These are phyloP conservation scores for Metschnikowia picachoensis DNA, from an alignment of 805 yeast genomes.

Conservation along the genomic window DNA sequence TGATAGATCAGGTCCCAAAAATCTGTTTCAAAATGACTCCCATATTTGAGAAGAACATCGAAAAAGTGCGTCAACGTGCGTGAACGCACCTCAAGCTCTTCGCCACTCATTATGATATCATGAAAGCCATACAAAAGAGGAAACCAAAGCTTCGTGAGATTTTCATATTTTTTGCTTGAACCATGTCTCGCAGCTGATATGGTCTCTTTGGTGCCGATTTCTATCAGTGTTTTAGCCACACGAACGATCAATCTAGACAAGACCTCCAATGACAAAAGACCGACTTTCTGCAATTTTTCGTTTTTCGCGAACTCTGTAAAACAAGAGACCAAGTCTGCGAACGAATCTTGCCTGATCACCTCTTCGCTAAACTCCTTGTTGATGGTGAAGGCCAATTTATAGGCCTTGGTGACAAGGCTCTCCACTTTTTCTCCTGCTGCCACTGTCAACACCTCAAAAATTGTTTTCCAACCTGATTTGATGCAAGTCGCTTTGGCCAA, in stretches of 20 bases:
- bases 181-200: conserved; percentile 11
- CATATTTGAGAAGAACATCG: conserved; percentile 74
- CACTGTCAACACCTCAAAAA: conserved; percentile 70
- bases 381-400: conserved; percentile 58
- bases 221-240: conserved; percentile 47
- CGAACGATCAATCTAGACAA: conserved; percentile 58
- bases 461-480: conserved; percentile 92
- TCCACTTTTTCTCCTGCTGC: conserved; percentile 65
- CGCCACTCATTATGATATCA: conserved; percentile 88
- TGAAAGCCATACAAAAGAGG: conserved; percentile 84
- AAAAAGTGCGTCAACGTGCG: conserved; percentile 80
- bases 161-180: conserved; percentile 19
- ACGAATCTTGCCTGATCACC: conserved; percentile 68
- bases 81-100: conserved; percentile 90
- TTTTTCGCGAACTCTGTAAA: conserved; percentile 82
- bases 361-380: conserved; percentile 57
- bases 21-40: conserved; percentile 64
- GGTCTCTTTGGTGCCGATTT: conserved; percentile 4
- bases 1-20: conserved; percentile 84
- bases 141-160: conserved; percentile 67
- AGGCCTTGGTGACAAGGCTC: conserved; percentile 59
- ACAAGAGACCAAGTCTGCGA: conserved; percentile 63
- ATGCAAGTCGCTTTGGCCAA: conserved; percentile 67
- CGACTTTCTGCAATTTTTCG: conserved; percentile 71
- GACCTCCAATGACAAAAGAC: conserved; percentile 76